Base-by-base conservation (phyloP, 2,329 filamentous ascomycete species). In the Diaporthe longicolla region DNA sequence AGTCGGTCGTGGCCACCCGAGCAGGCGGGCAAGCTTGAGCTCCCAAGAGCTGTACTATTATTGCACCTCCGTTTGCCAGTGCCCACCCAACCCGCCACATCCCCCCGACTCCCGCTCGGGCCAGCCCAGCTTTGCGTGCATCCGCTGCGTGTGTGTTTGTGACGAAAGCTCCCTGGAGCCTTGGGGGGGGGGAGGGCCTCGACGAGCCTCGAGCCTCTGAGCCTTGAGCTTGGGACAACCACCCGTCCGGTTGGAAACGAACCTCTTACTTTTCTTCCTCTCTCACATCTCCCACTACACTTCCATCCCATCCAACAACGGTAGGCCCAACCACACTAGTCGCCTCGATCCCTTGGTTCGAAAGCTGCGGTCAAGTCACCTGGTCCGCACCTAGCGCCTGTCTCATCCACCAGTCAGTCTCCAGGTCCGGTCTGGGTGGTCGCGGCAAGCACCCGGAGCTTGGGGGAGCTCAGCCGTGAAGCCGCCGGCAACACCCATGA, bases 81-180 rank as follows among this genome's bases (percentile, higher is more conserved):
- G 63, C 63, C 63, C 63, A 68, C 63, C 17, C 63, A 26, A 10
- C 43, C 48, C n/a, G 48, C 48, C n/a, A 26, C 19, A 43, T 17
- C 40, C 40, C 48, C 63, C 63, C 63, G 45, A 52, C 63, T 52
- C 37, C 63, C 63, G 63, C 63, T 29, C 32, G 48, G 63, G 32
- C 63, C 63, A 68, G 32, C 63, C 63, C 63, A 68, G 11, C 15
- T 66, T 50, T 50, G 63, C 29, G 45, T 26, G 45, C 63, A 66
- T 66, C 45, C 63, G 63, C 63, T 26, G 29, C 15, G 63, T 73
- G 43, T 2, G 63, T 73, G 43, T 2, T 45, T 73, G 43, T 74
- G 73, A 74, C 73, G 73, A 72, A 73, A 74, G 70, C 73, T 74
- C 32, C 45, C 55, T 73, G 73, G 70, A 73, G 73, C 73, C 73